Conservation (phyloP, 768 basidiomycete genomes). For the Terana coerulea region DNA sequence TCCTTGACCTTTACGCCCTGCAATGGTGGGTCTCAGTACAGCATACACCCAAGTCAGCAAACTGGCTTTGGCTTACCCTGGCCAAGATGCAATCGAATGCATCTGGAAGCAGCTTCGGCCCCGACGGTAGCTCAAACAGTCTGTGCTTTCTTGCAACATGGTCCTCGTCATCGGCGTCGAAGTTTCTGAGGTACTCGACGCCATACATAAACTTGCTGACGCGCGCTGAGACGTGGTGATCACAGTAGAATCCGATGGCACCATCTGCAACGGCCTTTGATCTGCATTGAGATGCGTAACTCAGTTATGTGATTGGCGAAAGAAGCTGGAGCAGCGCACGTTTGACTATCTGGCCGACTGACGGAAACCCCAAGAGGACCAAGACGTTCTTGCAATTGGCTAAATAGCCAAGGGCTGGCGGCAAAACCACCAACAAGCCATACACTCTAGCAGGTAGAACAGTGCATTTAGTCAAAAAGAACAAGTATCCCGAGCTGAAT, state of each 20-base stretch:
- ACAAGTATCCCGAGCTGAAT: background rate
- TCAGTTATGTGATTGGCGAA: background rate
- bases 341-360: slow-evolving; percentile 76
- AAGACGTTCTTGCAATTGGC: slow-evolving; percentile 69
- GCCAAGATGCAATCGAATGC: slow-evolving; percentile 80
- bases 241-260: slow-evolving; percentile 80
- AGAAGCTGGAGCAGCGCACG: slow-evolving; percentile 35
- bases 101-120: slow-evolving; percentile 73
- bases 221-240: slow-evolving; percentile 79
- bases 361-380: slow-evolving; percentile 52
- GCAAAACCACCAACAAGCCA: slow-evolving; percentile 84
- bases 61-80: slow-evolving; percentile 42
- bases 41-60: slow-evolving; percentile 8
- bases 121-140: slow-evolving; percentile 72
- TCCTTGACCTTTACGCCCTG: slow-evolving; percentile 76
- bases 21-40: background rate
- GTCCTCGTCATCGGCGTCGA: slow-evolving; percentile 60
- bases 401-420: slow-evolving; percentile 77
- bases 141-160: slow-evolving; percentile 61
- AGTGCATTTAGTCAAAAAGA: background rate
- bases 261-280: slow-evolving; percentile 86
- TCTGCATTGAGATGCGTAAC: slow-evolving; percentile 37
- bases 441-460: slow-evolving; percentile 51
- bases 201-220: slow-evolving; percentile 81
- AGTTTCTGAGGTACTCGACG: slow-evolving; percentile 72